Base-by-base conservation (phyloP, 352 stramenopile genomes). In the Pythium diclinum region DNA sequence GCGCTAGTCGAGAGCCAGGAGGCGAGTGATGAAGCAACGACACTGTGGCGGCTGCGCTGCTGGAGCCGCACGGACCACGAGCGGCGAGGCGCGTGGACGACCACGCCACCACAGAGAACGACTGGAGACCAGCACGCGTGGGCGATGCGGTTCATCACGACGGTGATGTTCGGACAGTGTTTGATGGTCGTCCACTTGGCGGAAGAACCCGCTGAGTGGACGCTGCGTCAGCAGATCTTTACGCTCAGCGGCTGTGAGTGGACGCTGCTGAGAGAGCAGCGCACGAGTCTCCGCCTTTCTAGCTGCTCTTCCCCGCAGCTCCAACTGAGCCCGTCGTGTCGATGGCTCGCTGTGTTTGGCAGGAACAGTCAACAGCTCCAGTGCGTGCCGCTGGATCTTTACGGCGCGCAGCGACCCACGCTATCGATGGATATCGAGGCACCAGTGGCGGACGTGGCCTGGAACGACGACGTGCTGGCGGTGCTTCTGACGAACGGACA, bases 151-250 rank as follows among this genome's bases (percentile, higher is more conserved):
- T 77, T 73, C 57, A 19, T 61, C 7, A 19, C 8, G 13, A 73
- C 69, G 1, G 19, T 56, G n/a, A 21, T 76, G 28, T 57, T 79
- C 32, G 72, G 72, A 13, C 38, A 5, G 11, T 75, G 69, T 48
- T 56, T 77, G 30, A 53, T 56, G 25, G 25, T 75, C 16, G 61
- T 75, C n/a, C 28, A 30, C 14, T 14, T 68, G 11, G 19, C 38
- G 14, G 42, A 14, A 34, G 33, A 32, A 21, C 10, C 30, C 6
- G 8, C 2, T 8, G 23, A 7, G 7, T 51, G 19, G 44, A 52
- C 14, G 8, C 54, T 71, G 34, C 8, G 59, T 3, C 60, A 44
- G 14, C 57, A 56, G 55, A 8, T 66, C 1, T 61, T 77, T 32
- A 47, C 57, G 0, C 19, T 72, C 11, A 23, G 47, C 10, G 53